Conservation (phyloP, 768 basidiomycete species). For the Mycena maculata region DNA sequence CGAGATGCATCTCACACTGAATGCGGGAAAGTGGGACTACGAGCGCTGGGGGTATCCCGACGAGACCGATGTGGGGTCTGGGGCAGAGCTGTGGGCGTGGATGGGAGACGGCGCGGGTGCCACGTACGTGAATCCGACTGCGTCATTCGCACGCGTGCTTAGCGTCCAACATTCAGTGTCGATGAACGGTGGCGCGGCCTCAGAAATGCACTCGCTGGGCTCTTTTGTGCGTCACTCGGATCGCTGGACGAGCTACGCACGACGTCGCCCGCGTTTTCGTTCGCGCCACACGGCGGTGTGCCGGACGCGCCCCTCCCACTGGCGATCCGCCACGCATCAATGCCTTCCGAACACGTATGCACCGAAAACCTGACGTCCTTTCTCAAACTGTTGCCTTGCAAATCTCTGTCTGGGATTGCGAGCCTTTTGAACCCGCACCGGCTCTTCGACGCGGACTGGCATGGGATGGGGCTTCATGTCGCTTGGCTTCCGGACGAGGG, state of each 20-base stretch:
- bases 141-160: background rate
- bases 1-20: conserved; percentile 89
- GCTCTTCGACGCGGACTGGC: conserved; percentile 93
- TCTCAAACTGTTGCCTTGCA: conserved; percentile 93
- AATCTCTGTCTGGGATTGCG: conserved; percentile 87
- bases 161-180: conserved; percentile 54
- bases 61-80: conserved; percentile 80
- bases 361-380: conserved; percentile 98
- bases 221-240: conserved; percentile 94
- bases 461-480: conserved; percentile 86
- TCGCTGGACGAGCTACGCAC: conserved; percentile 81
- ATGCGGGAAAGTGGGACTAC: conserved; percentile 94
- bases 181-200: conserved; percentile 87
- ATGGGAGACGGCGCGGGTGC: conserved; percentile 72
- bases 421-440: conserved; percentile 85
- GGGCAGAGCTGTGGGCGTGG: conserved; percentile 94
- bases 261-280: conserved; percentile 71
- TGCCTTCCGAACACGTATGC: conserved; percentile 91
- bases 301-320: conserved; percentile 61
- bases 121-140: conserved; percentile 49
- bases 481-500: conserved; percentile 66
- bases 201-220: conserved; percentile 90
- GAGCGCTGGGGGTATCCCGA: conserved; percentile 85
- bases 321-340: conserved; percentile 77
- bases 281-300: conserved; percentile 69